Evolutionary conservation across 768 basidiomycete genomes (phyloP), one percentile per base, ranked within the genome.

Genomic region (Stropharia rugosoannulata): DNA sequence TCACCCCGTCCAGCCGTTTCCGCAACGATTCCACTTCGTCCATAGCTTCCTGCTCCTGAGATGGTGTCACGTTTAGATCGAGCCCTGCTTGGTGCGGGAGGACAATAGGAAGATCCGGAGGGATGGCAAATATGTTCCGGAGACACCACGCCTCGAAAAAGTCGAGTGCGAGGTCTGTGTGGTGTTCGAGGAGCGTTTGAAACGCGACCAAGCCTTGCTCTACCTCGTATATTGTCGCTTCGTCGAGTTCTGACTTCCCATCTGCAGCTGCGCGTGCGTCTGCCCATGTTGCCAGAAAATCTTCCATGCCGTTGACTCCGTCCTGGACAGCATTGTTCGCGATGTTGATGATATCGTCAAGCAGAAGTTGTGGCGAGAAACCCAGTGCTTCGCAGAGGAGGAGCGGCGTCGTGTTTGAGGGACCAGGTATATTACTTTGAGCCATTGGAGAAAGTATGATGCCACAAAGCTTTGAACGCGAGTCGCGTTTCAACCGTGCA

Each of bases 71-170:
- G 2, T 80, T 80, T 51, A 95, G 76, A 69, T 93, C 81, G 29
- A 93, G 72, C 0, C 83, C 81, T 49, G 79, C 78, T 54, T 95
- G 93, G 64, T 92, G 90, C 2, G 89, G 89, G 4, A 86, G 78
- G 12, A 93, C 84, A 32, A 93, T 73, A 0, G 86, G 86, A 35
- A 92, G 64, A 57, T 86, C 84, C 2, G 81, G 75, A 0, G 86
- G 83, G 13, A 94, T 79, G 49, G 85, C 82, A 63, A 96, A 96
- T 54, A 94, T 89, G 70, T 96, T 97, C 40, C 93, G 77, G 64
- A 94, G 69, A 10, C 85, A 86, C 93, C 94, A 96, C 0, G 86
- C 87, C 71, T 94, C 93, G 63, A 97, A 91, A 66, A 88, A 90
- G 68, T 97, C 94, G 57, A 95, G 92, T 0, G 93, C 94, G 43